Conservation (phyloP, 192 early-diverging fungal species). For the Podila clonocystis region DNA sequence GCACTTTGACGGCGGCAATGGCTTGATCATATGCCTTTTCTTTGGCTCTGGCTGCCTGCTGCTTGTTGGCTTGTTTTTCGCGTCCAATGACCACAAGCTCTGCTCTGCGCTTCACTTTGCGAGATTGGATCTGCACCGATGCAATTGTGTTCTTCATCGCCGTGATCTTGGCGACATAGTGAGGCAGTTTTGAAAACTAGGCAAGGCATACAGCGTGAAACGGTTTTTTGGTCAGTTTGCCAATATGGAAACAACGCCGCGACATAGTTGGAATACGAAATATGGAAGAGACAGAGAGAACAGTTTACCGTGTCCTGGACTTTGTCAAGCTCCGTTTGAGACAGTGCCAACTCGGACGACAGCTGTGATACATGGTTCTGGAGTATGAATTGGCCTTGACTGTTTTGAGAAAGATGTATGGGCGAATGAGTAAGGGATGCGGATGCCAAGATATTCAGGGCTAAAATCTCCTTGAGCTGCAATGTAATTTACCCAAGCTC, state of each 20-base stretch:
- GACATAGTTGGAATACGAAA: background rate
- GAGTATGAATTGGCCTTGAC: constrained; percentile 35
- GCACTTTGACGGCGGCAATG: constrained; percentile 17
- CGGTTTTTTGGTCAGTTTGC: background rate
- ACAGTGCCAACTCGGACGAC: constrained; percentile 21
- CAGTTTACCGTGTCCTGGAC: constrained; percentile 38
- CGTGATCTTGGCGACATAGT: constrained; percentile 34
- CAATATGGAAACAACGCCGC: no score
- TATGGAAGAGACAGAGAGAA: background rate
- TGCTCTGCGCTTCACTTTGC: constrained; percentile 27
- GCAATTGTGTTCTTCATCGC: constrained; percentile 47
- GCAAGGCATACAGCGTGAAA: background rate
- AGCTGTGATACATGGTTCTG: constrained; percentile 30
- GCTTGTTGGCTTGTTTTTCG: constrained; percentile 29
- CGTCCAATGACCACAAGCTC: constrained; percentile 37
- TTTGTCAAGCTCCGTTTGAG: constrained; percentile 29
- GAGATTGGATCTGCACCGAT: constrained; percentile 12
- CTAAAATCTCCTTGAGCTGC: background rate
- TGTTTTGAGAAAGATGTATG: background rate
- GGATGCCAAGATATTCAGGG: background rate
- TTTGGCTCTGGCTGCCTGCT: constrained; percentile 14
- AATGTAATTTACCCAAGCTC: constrained; percentile 29
- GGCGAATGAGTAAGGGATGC: background rate
- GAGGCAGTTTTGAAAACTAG: constrained; percentile 44
- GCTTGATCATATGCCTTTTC: constrained; percentile 47